These are phyloP conservation scores for Coniochaeta sp. DNA, from an alignment of 2,329 filamentous ascomycete genomes.

Conservation along the genomic window DNA sequence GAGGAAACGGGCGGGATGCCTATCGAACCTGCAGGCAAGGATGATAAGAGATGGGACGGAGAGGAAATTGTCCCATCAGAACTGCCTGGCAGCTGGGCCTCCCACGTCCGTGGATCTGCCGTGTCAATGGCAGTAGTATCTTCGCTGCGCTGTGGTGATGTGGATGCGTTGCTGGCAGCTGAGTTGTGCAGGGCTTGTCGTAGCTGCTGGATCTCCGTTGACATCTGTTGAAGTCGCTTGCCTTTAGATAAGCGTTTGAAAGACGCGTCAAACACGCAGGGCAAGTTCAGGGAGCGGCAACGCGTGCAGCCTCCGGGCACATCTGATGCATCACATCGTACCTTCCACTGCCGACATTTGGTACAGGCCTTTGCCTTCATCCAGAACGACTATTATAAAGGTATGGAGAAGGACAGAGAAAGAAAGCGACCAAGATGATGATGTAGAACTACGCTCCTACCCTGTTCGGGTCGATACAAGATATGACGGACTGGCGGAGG, in stretches of 20 bases:
- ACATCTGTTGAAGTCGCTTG: background rate
- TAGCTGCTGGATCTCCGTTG: background rate
- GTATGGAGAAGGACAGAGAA: too few relatives aligned
- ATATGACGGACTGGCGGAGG: too few relatives aligned
- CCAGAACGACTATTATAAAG: background rate
- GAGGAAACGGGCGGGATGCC: background rate
- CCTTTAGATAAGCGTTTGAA: background rate
- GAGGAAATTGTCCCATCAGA: background rate
- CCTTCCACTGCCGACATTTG: conserved; percentile 1
- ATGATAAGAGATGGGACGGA: background rate
- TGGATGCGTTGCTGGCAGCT: background rate
- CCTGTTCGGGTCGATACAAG: too few relatives aligned
- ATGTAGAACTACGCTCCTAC: too few relatives aligned
- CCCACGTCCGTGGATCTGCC: background rate
- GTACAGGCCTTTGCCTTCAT: conserved; percentile 2
- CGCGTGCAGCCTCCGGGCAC: background rate
- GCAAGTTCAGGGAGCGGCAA: background rate
- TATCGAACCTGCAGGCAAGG: background rate
- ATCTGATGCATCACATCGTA: background rate
- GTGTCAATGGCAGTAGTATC: background rate
- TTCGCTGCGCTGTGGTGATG: background rate
- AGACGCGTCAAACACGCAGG: background rate
- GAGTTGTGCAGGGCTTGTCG: background rate
- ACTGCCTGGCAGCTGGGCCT: background rate
- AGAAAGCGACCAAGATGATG: too few relatives aligned